Base-by-base conservation (phyloP, 2,329 filamentous ascomycete genomes). In the Epicoccum sorghinum region DNA sequence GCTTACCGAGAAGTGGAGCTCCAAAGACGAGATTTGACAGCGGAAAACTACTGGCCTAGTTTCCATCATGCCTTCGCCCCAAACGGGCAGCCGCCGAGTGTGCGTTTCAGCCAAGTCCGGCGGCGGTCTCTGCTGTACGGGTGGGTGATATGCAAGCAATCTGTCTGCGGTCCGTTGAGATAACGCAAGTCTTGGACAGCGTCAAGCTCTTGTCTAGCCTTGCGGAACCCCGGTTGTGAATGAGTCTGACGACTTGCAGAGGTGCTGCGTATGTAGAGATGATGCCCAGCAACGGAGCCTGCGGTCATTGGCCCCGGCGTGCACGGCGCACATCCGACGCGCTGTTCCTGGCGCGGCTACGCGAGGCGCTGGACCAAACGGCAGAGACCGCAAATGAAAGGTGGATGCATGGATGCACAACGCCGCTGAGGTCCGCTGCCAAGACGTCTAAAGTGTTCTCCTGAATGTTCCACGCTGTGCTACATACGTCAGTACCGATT, bases 51-150 rank as follows among this genome's bases (percentile, higher is more conserved):
- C 37, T 38, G 24, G 47, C 41, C 43, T 53, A 39, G 47, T 48
- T 55, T 47, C 52, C 54, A 27, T 40, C 44, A 39, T 43, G 36
- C 25, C 12, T 38, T 14, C 48, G 29, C 44, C 48, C 43, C 54
- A 60, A 54, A 62, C 55, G 55, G 52, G 49, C 30, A 42, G 41
- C 44, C 44, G 48, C 49, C 42, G 41, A 37, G 29, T 32, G 30
- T 38, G 23, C 27, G 51, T 51, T 55, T 52, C 51, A 55, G 51
- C 46, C 52, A 55, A 50, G 52, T 45, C 46, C 30, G 43, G 36
- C 41, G 41, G 41, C 37, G 45, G 42, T 41, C 37, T 42, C 41
- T 46, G 29, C 47, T 33, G 24, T 23, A 7, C 24, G 33, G 37
- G 41, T 37, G 36, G 27, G 27, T 14, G 4, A 27, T 18, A 18